Evolutionary conservation across 148 eudicot genomes (phyloP).

Genomic region (Amaranthus palmeri): DNA sequence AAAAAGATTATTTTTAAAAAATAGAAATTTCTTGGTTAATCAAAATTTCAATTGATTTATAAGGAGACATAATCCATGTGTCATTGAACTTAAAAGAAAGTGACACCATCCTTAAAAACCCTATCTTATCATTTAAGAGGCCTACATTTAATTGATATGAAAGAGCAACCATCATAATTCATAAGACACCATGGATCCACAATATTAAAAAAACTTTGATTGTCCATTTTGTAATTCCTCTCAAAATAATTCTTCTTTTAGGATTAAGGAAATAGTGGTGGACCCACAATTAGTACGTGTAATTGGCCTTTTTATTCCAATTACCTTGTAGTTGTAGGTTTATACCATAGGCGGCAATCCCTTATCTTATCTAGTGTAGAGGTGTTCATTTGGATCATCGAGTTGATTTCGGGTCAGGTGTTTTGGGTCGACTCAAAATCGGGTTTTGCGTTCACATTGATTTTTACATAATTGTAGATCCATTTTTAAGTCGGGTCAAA

Average conservation of each 20-base stretch:
- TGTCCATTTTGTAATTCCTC: neutral
- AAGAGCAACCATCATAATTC: slow-evolving; percentile 37
- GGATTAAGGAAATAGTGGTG: neutral
- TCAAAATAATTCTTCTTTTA: slow-evolving; percentile 6
- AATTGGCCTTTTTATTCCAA: neutral
- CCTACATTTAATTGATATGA: slow-evolving; percentile 44
- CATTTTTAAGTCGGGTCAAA: too few species aligned
- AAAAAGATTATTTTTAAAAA: neutral
- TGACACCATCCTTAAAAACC: slow-evolving; percentile 3
- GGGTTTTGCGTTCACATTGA: too few species aligned
- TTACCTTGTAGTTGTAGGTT: neutral
- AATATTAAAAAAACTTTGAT: slow-evolving; percentile 12
- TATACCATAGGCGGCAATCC: slow-evolving; percentile 7
- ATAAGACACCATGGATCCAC: slow-evolving; percentile 16
- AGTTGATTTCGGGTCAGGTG: too few species aligned
- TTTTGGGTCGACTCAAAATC: too few species aligned
- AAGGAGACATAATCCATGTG: slow-evolving; percentile 10
- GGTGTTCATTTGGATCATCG: too few species aligned
- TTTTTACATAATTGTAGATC: too few species aligned
- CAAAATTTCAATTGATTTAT: slow-evolving; percentile 8
- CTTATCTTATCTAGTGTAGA: too few species aligned
- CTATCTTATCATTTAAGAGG: slow-evolving; percentile 11
- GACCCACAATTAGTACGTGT: neutral
- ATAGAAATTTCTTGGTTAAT: neutral
- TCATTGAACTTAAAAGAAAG: slow-evolving; percentile 9